phyloP scores from a whole-genome alignment of 73 alveolate genomes.

The Tetrahymena borealis region DNA sequence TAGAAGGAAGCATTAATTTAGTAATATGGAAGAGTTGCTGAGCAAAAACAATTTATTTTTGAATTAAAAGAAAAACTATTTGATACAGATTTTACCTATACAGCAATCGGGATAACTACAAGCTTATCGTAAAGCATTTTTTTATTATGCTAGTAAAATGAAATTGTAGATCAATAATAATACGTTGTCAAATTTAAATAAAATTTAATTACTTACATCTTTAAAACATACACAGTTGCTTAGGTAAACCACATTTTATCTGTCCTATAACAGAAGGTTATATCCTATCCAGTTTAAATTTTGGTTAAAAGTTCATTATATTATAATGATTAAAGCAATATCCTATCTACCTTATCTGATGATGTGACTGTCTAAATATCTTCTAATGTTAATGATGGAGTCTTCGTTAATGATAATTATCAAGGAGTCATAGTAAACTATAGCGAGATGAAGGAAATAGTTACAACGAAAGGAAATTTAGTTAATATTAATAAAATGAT shows the following conservation, averaged over 20 bases:
- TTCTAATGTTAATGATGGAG: no score
- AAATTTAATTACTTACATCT: background rate
- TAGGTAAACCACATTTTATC: background rate
- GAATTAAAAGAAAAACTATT: background rate
- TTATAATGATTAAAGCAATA: background rate
- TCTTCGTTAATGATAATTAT: no score
- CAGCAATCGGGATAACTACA: background rate
- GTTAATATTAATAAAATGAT: background rate
- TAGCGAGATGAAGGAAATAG: no score
- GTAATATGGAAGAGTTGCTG: background rate
- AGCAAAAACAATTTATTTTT: background rate
- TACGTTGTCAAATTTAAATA: background rate
- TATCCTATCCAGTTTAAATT: background rate
- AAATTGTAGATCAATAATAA: background rate
- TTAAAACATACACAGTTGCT: background rate
- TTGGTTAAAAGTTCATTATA: background rate
- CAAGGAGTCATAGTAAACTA: no score
- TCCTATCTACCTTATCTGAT: background rate
- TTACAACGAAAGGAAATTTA: background rate
- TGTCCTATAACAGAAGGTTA: background rate
- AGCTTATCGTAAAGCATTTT: background rate
- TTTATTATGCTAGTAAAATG: background rate
- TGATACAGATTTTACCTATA: background rate
- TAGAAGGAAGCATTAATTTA: background rate
- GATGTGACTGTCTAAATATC: background rate